Percentiles rank a stretch among this genome's conserved stretches.
Conservation (phyloP, 768 basidiomycete species). For the Pleurotus ostreatus region DNA sequence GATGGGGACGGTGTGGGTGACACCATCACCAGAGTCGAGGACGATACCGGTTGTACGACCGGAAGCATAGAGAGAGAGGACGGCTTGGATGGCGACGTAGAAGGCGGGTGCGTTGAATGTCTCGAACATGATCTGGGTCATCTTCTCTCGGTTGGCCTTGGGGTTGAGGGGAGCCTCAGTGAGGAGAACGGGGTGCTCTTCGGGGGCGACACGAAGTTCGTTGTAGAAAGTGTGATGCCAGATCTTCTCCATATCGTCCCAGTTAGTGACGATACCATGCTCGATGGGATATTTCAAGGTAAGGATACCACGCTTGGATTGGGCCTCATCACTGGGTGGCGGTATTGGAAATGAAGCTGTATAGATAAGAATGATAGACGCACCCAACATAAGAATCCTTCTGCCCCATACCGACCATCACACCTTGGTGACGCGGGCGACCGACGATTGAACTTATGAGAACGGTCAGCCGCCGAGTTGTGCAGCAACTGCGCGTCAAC, state of each 20-base stretch:
- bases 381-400: slow-evolving; percentile 97
- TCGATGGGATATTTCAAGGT: slow-evolving; percentile 92
- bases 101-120: slow-evolving; percentile 92
- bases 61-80: slow-evolving; percentile 87
- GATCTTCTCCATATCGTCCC: slow-evolving; percentile 99
- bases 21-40: slow-evolving; percentile 94
- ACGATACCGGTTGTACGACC: slow-evolving; percentile 95
- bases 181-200: slow-evolving; percentile 88
- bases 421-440: slow-evolving; percentile 90
- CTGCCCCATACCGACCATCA: slow-evolving; percentile 97
- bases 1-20: slow-evolving; percentile 93
- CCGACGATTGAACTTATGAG: slow-evolving; percentile 85
- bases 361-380: slow-evolving; percentile 19
- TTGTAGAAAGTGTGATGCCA: slow-evolving; percentile 99
- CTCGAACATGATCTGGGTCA: slow-evolving; percentile 98
- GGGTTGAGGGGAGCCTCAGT: slow-evolving; percentile 93
- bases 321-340: slow-evolving; percentile 73
- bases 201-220: slow-evolving; percentile 88
- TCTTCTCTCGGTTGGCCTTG: slow-evolving; percentile 90
- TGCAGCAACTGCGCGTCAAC: slow-evolving; percentile 26
- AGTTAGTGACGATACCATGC: slow-evolving; percentile 95
- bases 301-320: slow-evolving; percentile 93
- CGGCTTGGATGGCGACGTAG: slow-evolving; percentile 91
- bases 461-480: neutral
- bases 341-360: neutral